Base-by-base conservation (phyloP, 176 grass and related monocot species). In the Pontederia paniculata region DNA sequence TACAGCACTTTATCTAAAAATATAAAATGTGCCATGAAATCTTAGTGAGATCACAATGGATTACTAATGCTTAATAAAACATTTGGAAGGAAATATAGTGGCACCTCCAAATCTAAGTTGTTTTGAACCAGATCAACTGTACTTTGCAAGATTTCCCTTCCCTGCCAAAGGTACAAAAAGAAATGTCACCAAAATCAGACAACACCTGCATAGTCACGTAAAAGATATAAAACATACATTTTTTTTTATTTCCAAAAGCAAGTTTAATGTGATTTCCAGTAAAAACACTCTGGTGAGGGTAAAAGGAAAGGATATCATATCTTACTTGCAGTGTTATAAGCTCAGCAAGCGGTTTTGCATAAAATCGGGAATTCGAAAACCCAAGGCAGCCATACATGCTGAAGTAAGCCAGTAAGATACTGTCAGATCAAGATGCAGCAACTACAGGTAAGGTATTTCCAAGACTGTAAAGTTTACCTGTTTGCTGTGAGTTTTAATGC, bases 341-440 rank as follows among this genome's bases (percentile, higher is more conserved):
- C 62, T 98, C 93, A 15, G 93, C 93, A 70, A 98, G 93, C 66
- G 86, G 93, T 46, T 84, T 91, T 15, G 93, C 93, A 79, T 81
- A 98, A 74, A 98, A 98, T 68, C 93, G 88, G 25, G 93, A 90
- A 69, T 77, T 98, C 28, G 83, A 82, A 82, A 88, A 98, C 28
- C 93, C 93, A 80, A 98, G 77, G 77, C 93, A 98, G 57, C 93
- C 93, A 21, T 98, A 98, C 88, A 98, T 98, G 58, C 93, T 98
- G 75, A 44, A 73, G 21, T 21, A 71, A 46, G 49, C 23, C 17
- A 70, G 74, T 78, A 42, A 80, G 50, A 70, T 57, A 55, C 23
- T 53, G 54, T 76, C 59, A 81, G 57, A 49, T 54, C 58, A 9
- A 21, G 71, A 55, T 21, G 47, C 10, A 12, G n/a, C 1, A 63